A percentile compares a stretch with the other conserved stretches of the same genome.
Conservation (phyloP, 345 rosid species). For the Acer campestre region DNA sequence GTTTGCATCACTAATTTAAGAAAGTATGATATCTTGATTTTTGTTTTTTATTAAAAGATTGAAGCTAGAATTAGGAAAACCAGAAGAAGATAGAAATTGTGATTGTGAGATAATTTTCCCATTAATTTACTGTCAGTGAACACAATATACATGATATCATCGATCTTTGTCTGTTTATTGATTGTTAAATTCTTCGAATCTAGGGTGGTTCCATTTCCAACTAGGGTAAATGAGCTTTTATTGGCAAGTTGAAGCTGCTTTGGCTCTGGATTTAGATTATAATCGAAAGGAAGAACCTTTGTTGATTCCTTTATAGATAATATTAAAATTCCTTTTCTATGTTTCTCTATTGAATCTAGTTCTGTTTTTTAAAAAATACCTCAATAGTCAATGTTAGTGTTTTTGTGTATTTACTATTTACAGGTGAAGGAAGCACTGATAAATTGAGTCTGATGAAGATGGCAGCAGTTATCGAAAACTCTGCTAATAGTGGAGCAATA, state of each 20-base stretch:
- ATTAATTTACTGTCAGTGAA: neutral
- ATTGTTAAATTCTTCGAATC: neutral
- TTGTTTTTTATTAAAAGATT: conserved; percentile 5
- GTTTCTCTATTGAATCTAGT: neutral
- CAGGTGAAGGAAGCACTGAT: conserved; percentile 41
- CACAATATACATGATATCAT: neutral
- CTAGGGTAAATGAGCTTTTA: neutral
- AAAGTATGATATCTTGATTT: too few relatives aligned
- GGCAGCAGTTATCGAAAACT: conserved; percentile 59
- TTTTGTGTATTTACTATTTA: conserved; percentile 13
- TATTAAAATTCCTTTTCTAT: neutral
- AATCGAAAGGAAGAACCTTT: too few relatives aligned
- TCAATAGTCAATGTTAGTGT: too few relatives aligned
- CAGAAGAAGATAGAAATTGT: neutral
- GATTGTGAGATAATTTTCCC: neutral
- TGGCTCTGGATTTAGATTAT: neutral
- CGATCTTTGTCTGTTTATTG: neutral
- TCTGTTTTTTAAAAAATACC: neutral
- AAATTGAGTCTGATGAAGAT: conserved; percentile 59
- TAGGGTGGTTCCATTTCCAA: neutral
- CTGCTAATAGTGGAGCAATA: conserved; percentile 43
- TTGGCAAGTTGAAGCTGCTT: neutral
- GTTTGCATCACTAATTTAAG: neutral
- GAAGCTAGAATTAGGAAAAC: neutral
- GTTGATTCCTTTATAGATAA: neutral